Evolutionary conservation across 2,329 filamentous ascomycete species (phyloP).

Genomic region (Hortaea sp.): DNA sequence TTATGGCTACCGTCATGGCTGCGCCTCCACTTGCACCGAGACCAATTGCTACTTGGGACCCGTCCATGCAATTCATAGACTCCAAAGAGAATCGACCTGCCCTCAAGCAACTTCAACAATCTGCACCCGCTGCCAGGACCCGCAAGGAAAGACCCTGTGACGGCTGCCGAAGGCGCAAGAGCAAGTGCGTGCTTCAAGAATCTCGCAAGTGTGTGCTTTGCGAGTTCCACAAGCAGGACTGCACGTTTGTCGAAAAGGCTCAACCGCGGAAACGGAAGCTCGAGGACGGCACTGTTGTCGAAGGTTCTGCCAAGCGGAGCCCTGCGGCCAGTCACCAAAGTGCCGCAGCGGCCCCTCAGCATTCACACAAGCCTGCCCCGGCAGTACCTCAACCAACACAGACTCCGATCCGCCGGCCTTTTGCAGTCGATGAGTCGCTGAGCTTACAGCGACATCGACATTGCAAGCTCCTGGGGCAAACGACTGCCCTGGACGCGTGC

Average conservation of each 20-base stretch:
- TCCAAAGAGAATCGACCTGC: slow-evolving; percentile 34
- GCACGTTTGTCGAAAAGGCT: slow-evolving; percentile 67
- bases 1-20: slow-evolving; percentile 40
- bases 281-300: slow-evolving; percentile 40
- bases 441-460: slow-evolving; percentile 69
- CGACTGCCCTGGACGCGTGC: slow-evolving; percentile 74
- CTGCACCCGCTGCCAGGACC: slow-evolving; percentile 15
- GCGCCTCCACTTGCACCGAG: slow-evolving; percentile 38
- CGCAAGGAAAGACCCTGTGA: slow-evolving; percentile 46
- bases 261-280: slow-evolving; percentile 72
- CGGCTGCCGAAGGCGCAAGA: slow-evolving; percentile 62
- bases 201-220: slow-evolving; percentile 64
- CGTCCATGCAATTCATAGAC: slow-evolving; percentile 29
- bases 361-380: not conserved
- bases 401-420: slow-evolving; percentile 19
- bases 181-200: slow-evolving; percentile 69
- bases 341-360: not conserved
- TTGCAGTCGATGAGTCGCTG: slow-evolving; percentile 40
- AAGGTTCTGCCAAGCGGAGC: slow-evolving; percentile 16
- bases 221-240: slow-evolving; percentile 67
- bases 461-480: slow-evolving; percentile 74
- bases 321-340: slow-evolving; percentile 5
- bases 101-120: slow-evolving; percentile 22
- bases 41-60: slow-evolving; percentile 36
- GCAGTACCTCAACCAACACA: slow-evolving; percentile 3